Percentiles rank a stretch among this genome's conserved stretches.
These are phyloP conservation scores for Butyriboletus loyo DNA, from an alignment of 768 basidiomycete genomes.

Conservation along the genomic window DNA sequence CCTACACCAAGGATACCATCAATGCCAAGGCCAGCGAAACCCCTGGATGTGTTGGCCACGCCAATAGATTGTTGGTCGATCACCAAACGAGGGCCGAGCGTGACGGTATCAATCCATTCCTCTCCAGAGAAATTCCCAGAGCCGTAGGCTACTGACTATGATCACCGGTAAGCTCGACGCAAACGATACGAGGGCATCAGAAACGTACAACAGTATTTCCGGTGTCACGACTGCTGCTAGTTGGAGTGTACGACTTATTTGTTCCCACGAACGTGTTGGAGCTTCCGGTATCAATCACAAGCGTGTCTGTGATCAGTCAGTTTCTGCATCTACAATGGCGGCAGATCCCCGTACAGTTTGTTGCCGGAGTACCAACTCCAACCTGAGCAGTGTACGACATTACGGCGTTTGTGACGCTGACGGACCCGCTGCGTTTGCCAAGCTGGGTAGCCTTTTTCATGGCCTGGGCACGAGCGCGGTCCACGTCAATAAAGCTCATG, in stretches of 20 bases:
- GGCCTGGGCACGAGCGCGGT: conserved; percentile 19
- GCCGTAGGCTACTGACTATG: conserved; percentile 1
- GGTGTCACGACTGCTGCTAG: conserved; percentile 12
- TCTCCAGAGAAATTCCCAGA: conserved; percentile 12
- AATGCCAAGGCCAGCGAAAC: conserved; percentile 27
- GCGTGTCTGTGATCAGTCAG: conserved; percentile 18
- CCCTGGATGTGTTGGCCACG: conserved; percentile 25
- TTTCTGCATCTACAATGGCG: background rate
- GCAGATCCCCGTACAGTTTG: conserved; percentile 19
- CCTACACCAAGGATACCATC: conserved; percentile 41
- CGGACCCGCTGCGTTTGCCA: conserved; percentile 5
- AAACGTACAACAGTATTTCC: conserved; percentile 21
- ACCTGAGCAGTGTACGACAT: conserved; percentile 31
- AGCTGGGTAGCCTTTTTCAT: conserved; percentile 1
- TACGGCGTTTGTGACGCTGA: conserved; percentile 16
- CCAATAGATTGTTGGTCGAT: conserved; percentile 32
- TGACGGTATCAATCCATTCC: conserved; percentile 11
- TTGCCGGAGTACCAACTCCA: conserved; percentile 26
- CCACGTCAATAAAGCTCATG: conserved; percentile 12
- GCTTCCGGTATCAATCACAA: conserved; percentile 32
- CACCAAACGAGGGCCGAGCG: background rate
- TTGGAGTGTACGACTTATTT: conserved; percentile 7
- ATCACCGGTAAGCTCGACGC: background rate
- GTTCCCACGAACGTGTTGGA: conserved; percentile 30
- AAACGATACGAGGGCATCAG: background rate